phyloP scores from a whole-genome alignment of 352 stramenopile species.

The Pseudoperonospora humuli region DNA sequence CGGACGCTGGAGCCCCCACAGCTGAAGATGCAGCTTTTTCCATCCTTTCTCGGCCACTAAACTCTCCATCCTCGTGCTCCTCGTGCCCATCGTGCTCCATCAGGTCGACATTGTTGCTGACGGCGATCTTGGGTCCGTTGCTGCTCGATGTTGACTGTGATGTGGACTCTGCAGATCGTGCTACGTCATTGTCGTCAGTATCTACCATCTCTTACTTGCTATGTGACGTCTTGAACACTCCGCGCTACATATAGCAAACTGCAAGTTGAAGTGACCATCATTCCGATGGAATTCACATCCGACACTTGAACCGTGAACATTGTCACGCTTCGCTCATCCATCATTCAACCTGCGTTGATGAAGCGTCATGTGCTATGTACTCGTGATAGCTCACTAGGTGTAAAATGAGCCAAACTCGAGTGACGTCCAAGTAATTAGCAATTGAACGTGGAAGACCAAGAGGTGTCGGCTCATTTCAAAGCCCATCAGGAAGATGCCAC shows the following conservation, averaged over 20 bases:
- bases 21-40: slow-evolving; percentile 3
- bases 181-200: too few relatives aligned
- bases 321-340: slow-evolving; percentile 6
- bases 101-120: too few relatives aligned
- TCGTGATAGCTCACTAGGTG: slow-evolving; percentile 36
- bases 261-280: slow-evolving; percentile 23
- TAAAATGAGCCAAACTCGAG: slow-evolving; percentile 49
- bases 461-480: slow-evolving; percentile 36
- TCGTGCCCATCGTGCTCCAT: too few relatives aligned
- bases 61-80: too few relatives aligned
- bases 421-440: slow-evolving; percentile 46
- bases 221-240: too few relatives aligned
- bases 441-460: slow-evolving; percentile 46
- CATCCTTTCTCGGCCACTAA: too few relatives aligned
- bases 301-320: slow-evolving; percentile 11
- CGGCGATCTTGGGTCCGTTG: too few relatives aligned
- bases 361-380: slow-evolving; percentile 27
- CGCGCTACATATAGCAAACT: slow-evolving; percentile 9
- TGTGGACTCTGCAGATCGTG: too few relatives aligned
- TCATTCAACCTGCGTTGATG: too few relatives aligned
- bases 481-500: slow-evolving; percentile 44
- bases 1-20: slow-evolving; percentile 20
- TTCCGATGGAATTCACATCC: slow-evolving; percentile 9
- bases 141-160: too few relatives aligned
- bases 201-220: too few relatives aligned